A percentile compares a stretch with the other conserved stretches of the same genome.
These are phyloP conservation scores for Suhomyces sp. DNA, from an alignment of 805 yeast species.

Conservation along the genomic window DNA sequence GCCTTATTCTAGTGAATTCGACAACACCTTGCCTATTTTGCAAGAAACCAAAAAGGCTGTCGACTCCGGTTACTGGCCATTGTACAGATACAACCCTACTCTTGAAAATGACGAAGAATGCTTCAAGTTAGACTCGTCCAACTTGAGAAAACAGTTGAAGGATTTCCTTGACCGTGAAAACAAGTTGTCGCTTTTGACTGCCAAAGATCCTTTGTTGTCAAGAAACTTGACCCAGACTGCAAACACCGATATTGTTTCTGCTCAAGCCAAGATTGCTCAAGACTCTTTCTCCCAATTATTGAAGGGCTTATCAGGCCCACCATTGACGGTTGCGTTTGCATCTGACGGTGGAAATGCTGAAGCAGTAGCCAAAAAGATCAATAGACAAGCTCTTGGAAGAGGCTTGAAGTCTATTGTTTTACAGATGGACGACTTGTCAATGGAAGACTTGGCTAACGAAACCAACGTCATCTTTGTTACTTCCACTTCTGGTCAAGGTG, in stretches of 20 bases:
- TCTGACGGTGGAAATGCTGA: constrained; percentile 93
- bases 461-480: constrained; percentile 65
- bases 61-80: constrained; percentile 95
- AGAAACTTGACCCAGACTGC: constrained; percentile 68
- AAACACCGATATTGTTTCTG: constrained; percentile 51
- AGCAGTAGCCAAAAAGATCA: constrained; percentile 72
- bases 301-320: constrained; percentile 91
- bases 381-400: constrained; percentile 74
- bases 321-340: constrained; percentile 79
- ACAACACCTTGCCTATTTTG: constrained; percentile 68
- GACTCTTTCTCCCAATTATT: constrained; percentile 73
- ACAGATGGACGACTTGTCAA: constrained; percentile 68
- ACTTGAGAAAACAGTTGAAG: constrained; percentile 70
- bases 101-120: constrained; percentile 47
- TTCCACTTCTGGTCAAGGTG: constrained; percentile 86
- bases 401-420: constrained; percentile 66
- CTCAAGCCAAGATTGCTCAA: constrained; percentile 66
- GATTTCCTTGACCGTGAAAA: constrained; percentile 88
- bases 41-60: constrained; percentile 88
- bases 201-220: constrained; percentile 69
- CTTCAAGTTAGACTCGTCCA: constrained; percentile 85
- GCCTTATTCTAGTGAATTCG: constrained; percentile 66
- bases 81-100: constrained; percentile 79
- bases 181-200: constrained; percentile 71
- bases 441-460: constrained; percentile 72